A percentile compares a stretch with the other conserved stretches of the same genome.
These are phyloP conservation scores for Cladorrhinum sp. DNA, from an alignment of 2,329 filamentous ascomycete species.

Conservation along the genomic window DNA sequence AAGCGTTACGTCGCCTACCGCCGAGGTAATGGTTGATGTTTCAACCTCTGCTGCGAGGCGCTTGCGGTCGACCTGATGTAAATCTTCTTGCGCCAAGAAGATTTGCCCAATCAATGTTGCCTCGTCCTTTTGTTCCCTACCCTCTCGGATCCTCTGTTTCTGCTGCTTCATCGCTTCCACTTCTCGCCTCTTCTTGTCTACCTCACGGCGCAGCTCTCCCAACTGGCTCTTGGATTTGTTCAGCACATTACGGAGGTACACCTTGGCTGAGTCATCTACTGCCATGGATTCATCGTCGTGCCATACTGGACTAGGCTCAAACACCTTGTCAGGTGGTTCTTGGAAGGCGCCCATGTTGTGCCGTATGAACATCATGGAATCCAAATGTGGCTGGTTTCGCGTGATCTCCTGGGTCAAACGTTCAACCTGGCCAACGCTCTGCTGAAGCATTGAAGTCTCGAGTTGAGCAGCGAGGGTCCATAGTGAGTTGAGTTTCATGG, in stretches of 20 bases:
- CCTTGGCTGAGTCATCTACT: slow-evolving; percentile 79
- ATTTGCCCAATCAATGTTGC: slow-evolving; percentile 79
- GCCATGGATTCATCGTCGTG: slow-evolving; percentile 88
- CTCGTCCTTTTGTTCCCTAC: slow-evolving; percentile 85
- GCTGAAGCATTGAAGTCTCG: slow-evolving; percentile 73
- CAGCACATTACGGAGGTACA: slow-evolving; percentile 87
- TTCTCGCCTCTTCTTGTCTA: slow-evolving; percentile 82
- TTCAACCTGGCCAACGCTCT: slow-evolving; percentile 69
- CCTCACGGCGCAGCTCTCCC: slow-evolving; percentile 74
- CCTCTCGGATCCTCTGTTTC: slow-evolving; percentile 74
- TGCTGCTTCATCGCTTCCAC: slow-evolving; percentile 73
- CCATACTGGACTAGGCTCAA: slow-evolving; percentile 96
- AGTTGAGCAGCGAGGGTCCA: slow-evolving; percentile 80
- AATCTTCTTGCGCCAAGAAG: slow-evolving; percentile 77
- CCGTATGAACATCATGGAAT: slow-evolving; percentile 96
- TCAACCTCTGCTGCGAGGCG: slow-evolving; percentile 89
- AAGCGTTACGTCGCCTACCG: slow-evolving; percentile 86
- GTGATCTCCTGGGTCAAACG: slow-evolving; percentile 77
- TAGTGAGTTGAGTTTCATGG: slow-evolving; percentile 75
- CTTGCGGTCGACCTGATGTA: slow-evolving; percentile 81
- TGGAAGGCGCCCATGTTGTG: slow-evolving; percentile 83
- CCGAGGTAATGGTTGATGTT: slow-evolving; percentile 85
- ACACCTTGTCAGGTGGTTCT: slow-evolving; percentile 79
- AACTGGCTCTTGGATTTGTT: slow-evolving; percentile 85
- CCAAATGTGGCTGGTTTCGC: slow-evolving; percentile 81